Conservation (phyloP, 345 rosid genomes). For the Excoecaria agallocha region DNA sequence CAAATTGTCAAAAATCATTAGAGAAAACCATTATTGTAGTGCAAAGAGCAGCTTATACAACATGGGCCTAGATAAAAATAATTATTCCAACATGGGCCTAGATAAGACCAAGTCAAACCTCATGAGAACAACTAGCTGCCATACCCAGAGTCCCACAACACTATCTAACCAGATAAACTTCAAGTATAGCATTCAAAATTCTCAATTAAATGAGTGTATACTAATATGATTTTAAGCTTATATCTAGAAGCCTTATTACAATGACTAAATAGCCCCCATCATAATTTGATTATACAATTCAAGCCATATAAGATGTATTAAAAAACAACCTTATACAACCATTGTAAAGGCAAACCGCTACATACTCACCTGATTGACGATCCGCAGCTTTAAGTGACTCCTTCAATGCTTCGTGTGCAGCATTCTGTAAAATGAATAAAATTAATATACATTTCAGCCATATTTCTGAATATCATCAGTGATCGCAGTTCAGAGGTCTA, state of each 20-base stretch:
- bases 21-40: neutral
- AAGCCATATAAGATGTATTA: neutral
- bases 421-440: conserved; percentile 52
- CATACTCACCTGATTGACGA: conserved; percentile 40
- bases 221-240: neutral
- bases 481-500: neutral
- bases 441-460: conserved; percentile 18
- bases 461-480: neutral
- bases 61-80: no score
- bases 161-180: neutral
- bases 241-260: neutral
- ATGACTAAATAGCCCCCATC: neutral
- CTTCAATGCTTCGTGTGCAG: conserved; percentile 64
- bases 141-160: neutral
- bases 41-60: neutral
- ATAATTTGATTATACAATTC: neutral
- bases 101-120: neutral
- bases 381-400: conserved; percentile 52
- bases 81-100: no score
- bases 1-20: neutral
- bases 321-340: neutral
- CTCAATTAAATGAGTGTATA: neutral
- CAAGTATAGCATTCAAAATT: neutral
- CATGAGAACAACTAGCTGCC: neutral
- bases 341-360: conserved; percentile 5